phyloP scores from a whole-genome alignment of 768 basidiomycete genomes.

The Lactarius sp. region DNA sequence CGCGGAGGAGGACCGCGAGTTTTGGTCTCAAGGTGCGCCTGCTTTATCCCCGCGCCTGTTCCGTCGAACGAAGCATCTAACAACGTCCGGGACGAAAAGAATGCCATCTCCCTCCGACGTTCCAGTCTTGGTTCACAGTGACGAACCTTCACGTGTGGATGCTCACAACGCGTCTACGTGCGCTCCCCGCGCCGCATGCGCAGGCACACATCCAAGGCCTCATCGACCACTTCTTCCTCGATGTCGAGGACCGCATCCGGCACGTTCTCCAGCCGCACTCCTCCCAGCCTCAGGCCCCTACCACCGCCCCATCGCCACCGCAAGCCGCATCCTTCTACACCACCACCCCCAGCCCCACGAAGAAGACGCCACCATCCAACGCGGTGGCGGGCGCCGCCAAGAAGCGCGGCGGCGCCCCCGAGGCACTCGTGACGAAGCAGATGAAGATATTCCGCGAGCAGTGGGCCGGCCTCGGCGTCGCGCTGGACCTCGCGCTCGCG shows the following conservation, averaged over 20 bases:
- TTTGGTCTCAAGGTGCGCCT: constrained; percentile 20
- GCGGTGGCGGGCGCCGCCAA: not conserved
- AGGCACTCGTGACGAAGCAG: constrained; percentile 74
- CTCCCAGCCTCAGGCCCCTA: constrained; percentile 30
- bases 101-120: constrained; percentile 83
- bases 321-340: constrained; percentile 9
- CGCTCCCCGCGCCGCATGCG: constrained; percentile 66
- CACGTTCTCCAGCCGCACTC: constrained; percentile 44
- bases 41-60: too few species aligned
- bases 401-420: constrained; percentile 52
- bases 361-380: not conserved
- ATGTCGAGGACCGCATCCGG: constrained; percentile 87
- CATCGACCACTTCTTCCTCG: constrained; percentile 93
- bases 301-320: constrained; percentile 29
- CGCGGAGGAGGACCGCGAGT: constrained; percentile 23
- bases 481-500: constrained; percentile 73
- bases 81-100: constrained; percentile 46
- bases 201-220: constrained; percentile 70
- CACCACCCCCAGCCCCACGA: not conserved
- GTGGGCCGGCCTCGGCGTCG: constrained; percentile 76
- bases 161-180: constrained; percentile 80
- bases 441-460: constrained; percentile 93
- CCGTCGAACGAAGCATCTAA: not conserved
- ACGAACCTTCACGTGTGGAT: constrained; percentile 93
- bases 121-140: constrained; percentile 95